Conservation (phyloP, 2,329 filamentous ascomycete species). For the Capronia coronata region DNA sequence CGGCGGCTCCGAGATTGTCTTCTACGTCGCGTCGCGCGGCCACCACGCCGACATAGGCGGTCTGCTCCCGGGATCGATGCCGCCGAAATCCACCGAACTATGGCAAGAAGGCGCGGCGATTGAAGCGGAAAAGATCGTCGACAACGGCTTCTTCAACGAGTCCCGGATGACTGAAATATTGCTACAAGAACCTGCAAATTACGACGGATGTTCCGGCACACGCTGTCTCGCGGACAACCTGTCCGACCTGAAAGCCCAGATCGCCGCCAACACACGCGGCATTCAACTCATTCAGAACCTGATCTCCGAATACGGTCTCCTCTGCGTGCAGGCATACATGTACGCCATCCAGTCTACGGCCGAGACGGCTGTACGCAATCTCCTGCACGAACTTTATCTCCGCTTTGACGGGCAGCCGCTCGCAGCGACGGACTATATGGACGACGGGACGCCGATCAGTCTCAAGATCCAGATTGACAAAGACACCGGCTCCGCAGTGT, state of each 20-base stretch:
- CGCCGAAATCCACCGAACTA: conserved; percentile 42
- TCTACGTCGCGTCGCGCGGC: conserved; percentile 68
- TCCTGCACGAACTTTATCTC: conserved; percentile 27
- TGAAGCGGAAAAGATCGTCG: conserved; percentile 36
- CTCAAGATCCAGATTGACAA: conserved; percentile 34
- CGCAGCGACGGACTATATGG: conserved; percentile 36
- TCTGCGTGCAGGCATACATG: conserved; percentile 39
- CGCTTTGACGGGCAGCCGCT: conserved; percentile 25
- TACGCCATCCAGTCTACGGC: conserved; percentile 35
- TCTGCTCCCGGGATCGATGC: conserved; percentile 34
- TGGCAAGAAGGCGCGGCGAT: conserved; percentile 46
- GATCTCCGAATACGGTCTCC: conserved; percentile 33
- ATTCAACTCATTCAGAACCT: conserved; percentile 34
- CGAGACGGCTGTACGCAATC: conserved; percentile 32
- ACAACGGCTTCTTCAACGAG: conserved; percentile 35
- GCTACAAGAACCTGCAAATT: conserved; percentile 26
- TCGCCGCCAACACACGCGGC: conserved; percentile 41
- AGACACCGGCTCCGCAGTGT: conserved; percentile 31
- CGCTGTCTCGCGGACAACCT: conserved; percentile 39
- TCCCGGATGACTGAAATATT: conserved; percentile 30
- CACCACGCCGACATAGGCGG: conserved; percentile 61
- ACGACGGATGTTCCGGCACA: conserved; percentile 14
- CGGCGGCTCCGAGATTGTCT: conserved; percentile 61
- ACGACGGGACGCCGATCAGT: conserved; percentile 36
- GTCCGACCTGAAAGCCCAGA: conserved; percentile 42